Percentiles rank a stretch among this genome's conserved stretches.
Evolutionary conservation across 352 stramenopile species (phyloP).

Genomic region (Phytophthora brassicae): DNA sequence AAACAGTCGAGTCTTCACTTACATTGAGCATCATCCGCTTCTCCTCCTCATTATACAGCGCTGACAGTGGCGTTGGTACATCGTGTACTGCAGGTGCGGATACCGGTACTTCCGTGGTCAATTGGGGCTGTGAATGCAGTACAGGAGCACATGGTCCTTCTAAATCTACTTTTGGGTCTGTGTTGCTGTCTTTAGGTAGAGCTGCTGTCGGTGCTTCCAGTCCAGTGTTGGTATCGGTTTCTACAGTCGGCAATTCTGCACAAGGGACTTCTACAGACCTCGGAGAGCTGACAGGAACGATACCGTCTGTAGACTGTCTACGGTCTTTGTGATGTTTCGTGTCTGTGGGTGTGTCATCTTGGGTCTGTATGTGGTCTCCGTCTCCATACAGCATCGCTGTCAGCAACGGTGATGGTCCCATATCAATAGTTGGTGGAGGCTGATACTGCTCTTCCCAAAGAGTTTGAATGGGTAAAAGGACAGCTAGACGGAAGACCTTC

Average conservation of each 20-base stretch:
- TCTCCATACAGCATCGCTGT: constrained; percentile 24
- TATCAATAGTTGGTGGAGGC: constrained; percentile 5
- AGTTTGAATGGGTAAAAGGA: constrained; percentile 62
- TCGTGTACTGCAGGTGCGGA: constrained; percentile 27
- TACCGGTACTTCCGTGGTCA: constrained; percentile 2
- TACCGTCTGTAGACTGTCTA: constrained; percentile 14
- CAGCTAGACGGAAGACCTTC: constrained; percentile 47
- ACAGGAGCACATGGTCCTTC: constrained; percentile 17
- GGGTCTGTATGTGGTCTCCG: background rate
- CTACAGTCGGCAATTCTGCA: background rate
- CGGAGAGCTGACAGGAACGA: background rate
- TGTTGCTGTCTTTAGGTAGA: constrained; percentile 1
- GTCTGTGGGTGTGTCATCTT: constrained; percentile 19
- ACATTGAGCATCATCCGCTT: constrained; percentile 63
- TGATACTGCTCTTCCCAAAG: constrained; percentile 69
- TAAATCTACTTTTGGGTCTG: no score
- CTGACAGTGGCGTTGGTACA: constrained; percentile 57
- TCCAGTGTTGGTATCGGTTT: background rate
- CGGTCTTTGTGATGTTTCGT: constrained; percentile 14
- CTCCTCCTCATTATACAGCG: constrained; percentile 78
- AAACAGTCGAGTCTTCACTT: constrained; percentile 3
- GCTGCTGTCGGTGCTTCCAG: background rate
- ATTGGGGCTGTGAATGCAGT: constrained; percentile 10
- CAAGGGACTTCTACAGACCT: background rate
- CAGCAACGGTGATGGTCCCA: constrained; percentile 21